Evolutionary conservation across 2,329 filamentous ascomycete genomes (phyloP), one percentile per base, ranked within the genome.

Genomic region (Pestalotiopsis sp.): DNA sequence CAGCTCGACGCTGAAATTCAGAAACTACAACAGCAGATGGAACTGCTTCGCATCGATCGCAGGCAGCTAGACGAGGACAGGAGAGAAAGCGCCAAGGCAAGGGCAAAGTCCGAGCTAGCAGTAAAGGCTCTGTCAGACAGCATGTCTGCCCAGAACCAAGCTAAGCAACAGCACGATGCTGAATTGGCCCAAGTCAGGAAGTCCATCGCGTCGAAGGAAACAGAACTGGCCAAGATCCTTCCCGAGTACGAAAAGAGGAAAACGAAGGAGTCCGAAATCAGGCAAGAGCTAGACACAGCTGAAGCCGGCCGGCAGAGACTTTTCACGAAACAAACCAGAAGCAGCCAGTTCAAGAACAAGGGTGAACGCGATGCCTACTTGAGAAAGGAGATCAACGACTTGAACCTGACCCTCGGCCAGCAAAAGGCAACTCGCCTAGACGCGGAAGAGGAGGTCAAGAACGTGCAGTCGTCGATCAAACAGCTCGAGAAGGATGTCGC

Each of bases 251-350:
- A 90, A 65, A 84, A 88, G 68, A 90, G 90, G 71, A 94, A 91
- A 77, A 85, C 89, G 64, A 86, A 93, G 68, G 96, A 98, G 76
- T 85, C 86, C 17, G 86, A 88, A 17, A 83, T 93, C 35, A 91
- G 90, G 74, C 84, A 90, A 66, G 89, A 92, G 68, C 85, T 98
- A 11, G 91, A 94, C 60, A 85, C 92, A 63, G 92, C 92, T 0
- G 92, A 97, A 74, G 91, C 91, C 7, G 86, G 88, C 4, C 87
- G 93, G 56, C 89, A 92, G 71, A 90, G 94, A 48, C 86, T 99
- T 7, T 93, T 97, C 76, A 93, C 92, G 64, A 99, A 99, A 79
- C 95, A 99, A 80, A 94, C 92, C 57, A 91, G 95, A 59, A 94
- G 92, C 71, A 91, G 92, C 20, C 92, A 94, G 70, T 99, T 97